Percentiles rank a stretch among this genome's conserved stretches.
Conservation (phyloP, 257 asterid genomes). For the Nyctanthes arbortristis region DNA sequence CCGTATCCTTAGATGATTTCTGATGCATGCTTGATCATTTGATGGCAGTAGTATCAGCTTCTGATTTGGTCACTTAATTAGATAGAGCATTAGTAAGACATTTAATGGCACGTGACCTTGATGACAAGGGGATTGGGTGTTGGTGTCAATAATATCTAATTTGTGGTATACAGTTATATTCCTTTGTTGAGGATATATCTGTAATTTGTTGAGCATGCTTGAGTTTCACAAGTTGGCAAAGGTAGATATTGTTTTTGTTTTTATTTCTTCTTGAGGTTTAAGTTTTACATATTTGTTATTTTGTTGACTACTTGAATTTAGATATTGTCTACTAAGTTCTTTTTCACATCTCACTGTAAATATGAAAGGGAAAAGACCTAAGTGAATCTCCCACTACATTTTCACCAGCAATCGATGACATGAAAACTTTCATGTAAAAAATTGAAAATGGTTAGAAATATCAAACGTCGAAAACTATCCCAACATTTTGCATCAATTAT, state of each 20-base stretch:
- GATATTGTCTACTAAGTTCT: background rate
- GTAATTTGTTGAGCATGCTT: background rate
- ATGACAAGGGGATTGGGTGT: background rate
- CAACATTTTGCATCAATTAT: constrained; percentile 2
- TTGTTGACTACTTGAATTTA: background rate
- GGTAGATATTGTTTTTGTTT: too few relatives aligned
- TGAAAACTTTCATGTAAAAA: background rate
- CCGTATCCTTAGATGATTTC: background rate
- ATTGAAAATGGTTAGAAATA: background rate
- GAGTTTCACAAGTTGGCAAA: background rate
- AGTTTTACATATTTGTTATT: background rate
- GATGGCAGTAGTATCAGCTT: constrained; percentile 5
- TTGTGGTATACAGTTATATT: background rate
- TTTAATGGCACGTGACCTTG: background rate
- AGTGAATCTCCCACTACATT: constrained; percentile 1
- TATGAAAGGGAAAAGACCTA: constrained; percentile 1
- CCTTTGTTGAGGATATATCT: constrained; percentile 3
- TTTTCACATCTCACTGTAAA: constrained; percentile 12
- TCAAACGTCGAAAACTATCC: background rate
- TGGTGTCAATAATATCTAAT: background rate
- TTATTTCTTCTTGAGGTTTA: constrained; percentile 5
- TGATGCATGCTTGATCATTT: background rate
- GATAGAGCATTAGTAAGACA: background rate
- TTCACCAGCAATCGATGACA: constrained; percentile 4
- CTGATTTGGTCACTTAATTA: constrained; percentile 1